These are phyloP conservation scores for Pichia sp. DNA, from an alignment of 1,139 yeast genomes.

Conservation along the genomic window DNA sequence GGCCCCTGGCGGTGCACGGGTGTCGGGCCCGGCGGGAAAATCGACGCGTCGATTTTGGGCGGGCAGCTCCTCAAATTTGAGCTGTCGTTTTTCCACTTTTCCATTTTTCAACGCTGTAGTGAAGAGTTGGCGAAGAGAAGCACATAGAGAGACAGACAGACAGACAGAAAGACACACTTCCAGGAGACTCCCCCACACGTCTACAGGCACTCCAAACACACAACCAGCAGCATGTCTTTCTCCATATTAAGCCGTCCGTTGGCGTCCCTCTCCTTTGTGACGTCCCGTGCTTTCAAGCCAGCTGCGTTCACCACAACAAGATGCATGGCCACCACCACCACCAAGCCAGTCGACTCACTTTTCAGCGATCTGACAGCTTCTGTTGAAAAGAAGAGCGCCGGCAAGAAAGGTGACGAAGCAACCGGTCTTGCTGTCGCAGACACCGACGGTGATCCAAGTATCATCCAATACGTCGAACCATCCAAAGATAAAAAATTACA, in stretches of 20 bases:
- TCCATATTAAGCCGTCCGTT: background rate
- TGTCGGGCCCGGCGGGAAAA: background rate
- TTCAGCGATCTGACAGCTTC: slow-evolving; percentile 25
- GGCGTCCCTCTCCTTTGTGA: background rate
- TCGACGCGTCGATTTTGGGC: slow-evolving; percentile 5
- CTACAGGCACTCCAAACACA: background rate
- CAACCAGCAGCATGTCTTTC: slow-evolving; percentile 1
- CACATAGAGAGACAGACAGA: too few relatives aligned
- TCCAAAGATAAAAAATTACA: slow-evolving; percentile 41
- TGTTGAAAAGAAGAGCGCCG: slow-evolving; percentile 6
- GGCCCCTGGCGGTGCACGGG: too few relatives aligned
- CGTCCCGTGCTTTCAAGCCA: background rate
- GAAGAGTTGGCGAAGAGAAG: too few relatives aligned
- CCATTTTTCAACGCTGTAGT: too few relatives aligned
- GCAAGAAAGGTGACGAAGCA: background rate
- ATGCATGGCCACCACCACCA: slow-evolving; percentile 2
- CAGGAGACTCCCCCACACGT: too few relatives aligned
- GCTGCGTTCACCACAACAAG: too few relatives aligned
- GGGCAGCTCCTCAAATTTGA: too few relatives aligned
- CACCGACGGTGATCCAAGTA: slow-evolving; percentile 15
- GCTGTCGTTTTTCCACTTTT: too few relatives aligned
- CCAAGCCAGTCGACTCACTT: slow-evolving; percentile 18
- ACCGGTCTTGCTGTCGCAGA: slow-evolving; percentile 8
- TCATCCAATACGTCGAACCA: slow-evolving; percentile 26
- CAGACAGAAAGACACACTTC: too few relatives aligned